phyloP scores from a whole-genome alignment of 2,329 filamentous ascomycete genomes.

The Diaporthe sp. region DNA sequence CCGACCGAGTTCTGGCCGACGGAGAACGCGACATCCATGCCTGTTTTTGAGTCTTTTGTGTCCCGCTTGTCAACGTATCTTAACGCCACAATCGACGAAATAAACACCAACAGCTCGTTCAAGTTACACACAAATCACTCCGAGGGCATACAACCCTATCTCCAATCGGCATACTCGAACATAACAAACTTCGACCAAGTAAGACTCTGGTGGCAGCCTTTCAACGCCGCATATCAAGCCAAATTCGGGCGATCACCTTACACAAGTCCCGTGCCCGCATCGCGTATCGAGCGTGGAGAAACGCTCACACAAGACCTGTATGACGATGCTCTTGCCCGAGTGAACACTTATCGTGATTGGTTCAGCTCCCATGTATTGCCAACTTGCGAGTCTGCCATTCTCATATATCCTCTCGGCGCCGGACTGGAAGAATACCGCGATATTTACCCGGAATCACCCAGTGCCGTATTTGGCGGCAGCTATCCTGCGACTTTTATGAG shows the following conservation, averaged over 20 bases:
- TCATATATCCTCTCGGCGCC: neutral
- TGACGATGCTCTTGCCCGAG: neutral
- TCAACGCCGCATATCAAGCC: conserved; percentile 3
- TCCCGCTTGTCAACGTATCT: neutral
- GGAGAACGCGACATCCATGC: neutral
- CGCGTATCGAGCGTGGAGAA: conserved; percentile 1
- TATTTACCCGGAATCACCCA: neutral
- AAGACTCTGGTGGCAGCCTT: conserved; percentile 1
- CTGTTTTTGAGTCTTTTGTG: conserved; percentile 1
- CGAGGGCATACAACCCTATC: conserved; percentile 7
- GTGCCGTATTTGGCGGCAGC: neutral
- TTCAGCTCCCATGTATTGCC: neutral
- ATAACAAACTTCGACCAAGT: conserved; percentile 17
- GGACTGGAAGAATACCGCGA: conserved; percentile 14
- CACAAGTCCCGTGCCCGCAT: neutral
- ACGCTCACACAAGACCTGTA: neutral
- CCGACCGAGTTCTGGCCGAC: conserved; percentile 5
- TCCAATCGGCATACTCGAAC: conserved; percentile 6
- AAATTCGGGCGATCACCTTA: conserved; percentile 1
- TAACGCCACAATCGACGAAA: neutral
- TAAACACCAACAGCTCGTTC: conserved; percentile 14
- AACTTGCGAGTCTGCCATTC: neutral
- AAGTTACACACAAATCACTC: neutral
- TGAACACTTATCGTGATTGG: conserved; percentile 1
- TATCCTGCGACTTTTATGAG: conserved; percentile 7